Evolutionary conservation across 495 filamentous ascomycete genomes (phyloP).

Genomic region (Talaromyces thailandensis): DNA sequence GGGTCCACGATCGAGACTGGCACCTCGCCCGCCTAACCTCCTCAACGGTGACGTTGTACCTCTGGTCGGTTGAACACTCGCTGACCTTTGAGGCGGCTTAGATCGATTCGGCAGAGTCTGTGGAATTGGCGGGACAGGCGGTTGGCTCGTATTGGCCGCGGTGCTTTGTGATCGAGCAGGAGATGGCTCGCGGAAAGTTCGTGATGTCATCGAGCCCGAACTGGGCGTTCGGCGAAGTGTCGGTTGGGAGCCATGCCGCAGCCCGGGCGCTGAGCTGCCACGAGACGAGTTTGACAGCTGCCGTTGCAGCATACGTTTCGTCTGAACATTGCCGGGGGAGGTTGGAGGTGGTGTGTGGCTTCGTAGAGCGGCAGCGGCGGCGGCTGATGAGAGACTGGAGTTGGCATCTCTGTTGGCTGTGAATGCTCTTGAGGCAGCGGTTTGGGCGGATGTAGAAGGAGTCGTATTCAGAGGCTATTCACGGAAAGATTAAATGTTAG

Average conservation of each 20-base stretch:
- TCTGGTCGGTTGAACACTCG: constrained; percentile 45
- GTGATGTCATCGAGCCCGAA: constrained; percentile 72
- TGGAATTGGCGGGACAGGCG: constrained; percentile 70
- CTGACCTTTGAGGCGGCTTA: constrained; percentile 31
- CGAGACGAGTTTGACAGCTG: constrained; percentile 61
- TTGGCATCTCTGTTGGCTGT: constrained; percentile 51
- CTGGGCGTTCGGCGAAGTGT: constrained; percentile 57
- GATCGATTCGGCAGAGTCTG: constrained; percentile 26
- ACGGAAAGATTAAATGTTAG: constrained; percentile 11
- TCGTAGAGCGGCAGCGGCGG: constrained; percentile 74
- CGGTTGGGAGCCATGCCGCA: constrained; percentile 27
- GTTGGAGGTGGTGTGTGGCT: constrained; percentile 68
- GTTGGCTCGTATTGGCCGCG: constrained; percentile 30
- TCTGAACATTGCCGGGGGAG: constrained; percentile 70
- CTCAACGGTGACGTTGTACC: constrained; percentile 41
- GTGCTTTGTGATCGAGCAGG: constrained; percentile 43
- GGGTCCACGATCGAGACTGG: constrained; percentile 36
- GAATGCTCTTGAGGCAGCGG: constrained; percentile 75
- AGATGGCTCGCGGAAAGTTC: constrained; percentile 70
- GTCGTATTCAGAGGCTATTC: constrained; percentile 48
- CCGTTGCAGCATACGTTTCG: constrained; percentile 72
- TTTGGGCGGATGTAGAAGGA: constrained; percentile 58
- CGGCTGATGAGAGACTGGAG: constrained; percentile 65
- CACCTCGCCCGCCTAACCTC: constrained; percentile 27
- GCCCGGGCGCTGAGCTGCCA: constrained; percentile 35